Evolutionary conservation across 1,284 basidiomycete species (phyloP), one percentile per base, ranked within the genome.

Genomic region (Xerocomus minutiporus): DNA sequence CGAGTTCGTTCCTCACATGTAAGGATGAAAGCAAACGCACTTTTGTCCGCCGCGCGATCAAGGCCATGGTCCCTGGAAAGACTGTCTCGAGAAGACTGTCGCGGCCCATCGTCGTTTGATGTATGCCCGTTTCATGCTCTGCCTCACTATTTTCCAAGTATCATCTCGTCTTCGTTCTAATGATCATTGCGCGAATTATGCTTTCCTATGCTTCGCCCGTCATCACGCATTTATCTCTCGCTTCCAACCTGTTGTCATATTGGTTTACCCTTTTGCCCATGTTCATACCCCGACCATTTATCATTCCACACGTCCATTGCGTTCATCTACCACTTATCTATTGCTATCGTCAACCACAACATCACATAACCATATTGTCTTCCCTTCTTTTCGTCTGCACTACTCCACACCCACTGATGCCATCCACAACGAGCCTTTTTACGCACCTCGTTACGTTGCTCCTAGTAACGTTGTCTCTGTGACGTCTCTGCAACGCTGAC

Each of bases 31-130:
- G 65, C 54, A 78, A 75, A 51, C 72, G 76, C 45, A 75, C 78
- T 11, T 73, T 81, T 55, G 78, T 88, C 48, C 77, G 79, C 26
- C 81, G 83, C 47, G 85, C 86, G 17, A 75, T 88, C 66, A 86
- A 82, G 66, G 81, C 82, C 8, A 78, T 85, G 59, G 82, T 81
- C 50, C 78, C 83, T 43, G 77, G 77, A 48, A 82, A 74, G 65
- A 73, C 78, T 8, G 67, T 65, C 54, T 78, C 78, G 1, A 73
- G 71, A 57, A 72, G 75, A 54, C 36, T 75, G 58, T 78, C 78
- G 13, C 72, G 75, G 55, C 63, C 69, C 29, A 57, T 67, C 5
- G 46, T 56, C 20, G 58, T 60, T 34, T 67, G 52, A 67, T 50
- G 38, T 4, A 15, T 29, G 32, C 39, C 9, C 25, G 8, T 51